Percentiles rank a stretch among this genome's conserved stretches.
phyloP scores from a whole-genome alignment of 2,329 filamentous ascomycete species.

The Cladophialophora exuberans region DNA sequence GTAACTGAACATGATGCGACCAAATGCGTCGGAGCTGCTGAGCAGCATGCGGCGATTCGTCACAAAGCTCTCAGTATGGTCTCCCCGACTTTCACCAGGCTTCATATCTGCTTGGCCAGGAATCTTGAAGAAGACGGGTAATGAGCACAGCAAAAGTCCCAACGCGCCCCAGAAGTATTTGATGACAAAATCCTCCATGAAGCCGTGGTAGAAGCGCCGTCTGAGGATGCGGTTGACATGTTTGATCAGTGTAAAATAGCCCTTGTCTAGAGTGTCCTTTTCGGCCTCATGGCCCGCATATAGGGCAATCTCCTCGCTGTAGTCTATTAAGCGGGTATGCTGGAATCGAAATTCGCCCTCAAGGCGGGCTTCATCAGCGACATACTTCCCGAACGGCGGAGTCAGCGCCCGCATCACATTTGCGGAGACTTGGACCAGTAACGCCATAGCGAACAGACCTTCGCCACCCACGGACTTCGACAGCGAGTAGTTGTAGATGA shows the following conservation, averaged over 20 bases:
- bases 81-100: conserved; percentile 44
- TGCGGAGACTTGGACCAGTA: conserved; percentile 90
- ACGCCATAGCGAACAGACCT: conserved; percentile 90
- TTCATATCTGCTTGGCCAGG: conserved; percentile 64
- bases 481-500: conserved; percentile 93
- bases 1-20: conserved; percentile 96
- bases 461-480: conserved; percentile 96
- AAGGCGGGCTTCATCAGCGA: conserved; percentile 90
- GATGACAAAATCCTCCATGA: conserved; percentile 99
- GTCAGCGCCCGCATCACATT: conserved; percentile 92
- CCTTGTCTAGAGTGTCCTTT: conserved; percentile 95
- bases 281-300: conserved; percentile 92
- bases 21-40: conserved; percentile 92
- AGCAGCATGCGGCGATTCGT: conserved; percentile 92
- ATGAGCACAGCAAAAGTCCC: conserved; percentile 86
- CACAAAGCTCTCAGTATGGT: conserved; percentile 74
- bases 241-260: conserved; percentile 98
- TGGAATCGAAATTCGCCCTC: conserved; percentile 97
- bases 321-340: conserved; percentile 92
- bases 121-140: conserved; percentile 94
- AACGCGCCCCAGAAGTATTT: conserved; percentile 99
- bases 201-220: conserved; percentile 90
- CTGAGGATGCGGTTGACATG: conserved; percentile 96
- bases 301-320: conserved; percentile 90
- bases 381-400: conserved; percentile 95